These are phyloP conservation scores for Termitomyces eurrhizus DNA, from an alignment of 768 basidiomycete genomes.

Conservation along the genomic window DNA sequence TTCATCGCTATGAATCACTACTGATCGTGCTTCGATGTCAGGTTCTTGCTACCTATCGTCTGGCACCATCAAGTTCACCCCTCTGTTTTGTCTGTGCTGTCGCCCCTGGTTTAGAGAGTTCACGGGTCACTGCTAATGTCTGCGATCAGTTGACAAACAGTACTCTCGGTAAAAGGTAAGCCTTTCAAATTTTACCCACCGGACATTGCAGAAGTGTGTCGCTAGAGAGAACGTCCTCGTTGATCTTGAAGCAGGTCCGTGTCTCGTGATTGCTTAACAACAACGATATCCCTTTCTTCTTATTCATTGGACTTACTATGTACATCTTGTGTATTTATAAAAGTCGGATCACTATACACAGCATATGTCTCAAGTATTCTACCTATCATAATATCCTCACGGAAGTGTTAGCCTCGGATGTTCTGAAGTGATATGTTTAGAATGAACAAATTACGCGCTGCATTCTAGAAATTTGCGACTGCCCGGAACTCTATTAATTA, in stretches of 20 bases:
- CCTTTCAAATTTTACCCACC: background rate
- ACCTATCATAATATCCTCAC: background rate
- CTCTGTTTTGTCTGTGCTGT: conserved; percentile 56
- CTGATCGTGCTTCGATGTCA: conserved; percentile 20
- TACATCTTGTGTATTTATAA: conserved; percentile 6
- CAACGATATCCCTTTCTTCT: background rate
- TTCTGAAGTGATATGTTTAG: background rate
- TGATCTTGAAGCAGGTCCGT: conserved; percentile 47
- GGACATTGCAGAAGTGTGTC: background rate
- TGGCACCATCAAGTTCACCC: conserved; percentile 58
- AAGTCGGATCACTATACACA: conserved; percentile 4
- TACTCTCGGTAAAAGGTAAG: conserved; percentile 37
- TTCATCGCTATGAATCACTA: background rate
- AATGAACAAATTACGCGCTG: background rate
- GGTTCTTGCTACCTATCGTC: conserved; percentile 60
- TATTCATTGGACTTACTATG: conserved; percentile 3
- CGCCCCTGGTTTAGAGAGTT: conserved; percentile 38
- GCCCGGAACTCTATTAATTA: background rate
- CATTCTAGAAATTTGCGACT: background rate
- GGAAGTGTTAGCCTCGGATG: background rate
- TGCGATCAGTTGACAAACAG: conserved; percentile 43
- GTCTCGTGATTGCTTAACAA: conserved; percentile 51
- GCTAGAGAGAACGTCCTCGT: conserved; percentile 29
- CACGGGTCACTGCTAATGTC: conserved; percentile 37
- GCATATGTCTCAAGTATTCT: conserved; percentile 3